Base-by-base conservation (phyloP, 2,329 filamentous ascomycete species). In the Metarhizium album region DNA sequence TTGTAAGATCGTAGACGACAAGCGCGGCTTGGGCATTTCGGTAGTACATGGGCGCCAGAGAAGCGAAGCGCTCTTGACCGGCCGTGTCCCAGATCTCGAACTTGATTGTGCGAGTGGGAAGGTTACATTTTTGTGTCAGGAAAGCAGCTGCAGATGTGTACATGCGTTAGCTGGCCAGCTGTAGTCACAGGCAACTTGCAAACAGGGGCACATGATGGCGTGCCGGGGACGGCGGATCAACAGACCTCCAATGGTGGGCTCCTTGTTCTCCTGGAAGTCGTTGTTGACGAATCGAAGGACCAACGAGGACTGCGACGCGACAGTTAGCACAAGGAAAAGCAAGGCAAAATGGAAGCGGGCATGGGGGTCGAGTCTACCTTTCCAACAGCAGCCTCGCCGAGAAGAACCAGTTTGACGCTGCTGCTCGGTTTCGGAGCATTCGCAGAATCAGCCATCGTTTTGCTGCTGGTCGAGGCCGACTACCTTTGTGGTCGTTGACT, bases 211-310 rank as follows among this genome's bases (percentile, higher is more conserved):
- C 20, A 14, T 27, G 29, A 45, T 31, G 29, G 18, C 35, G 42
- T 37, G 45, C 48, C 53, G 55, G 50, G 56, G 38, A 42, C 35
- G 45, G 48, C 53, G 48, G 46, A 57, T 42, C 33, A 48, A 70
- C 78, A 58, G 79, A 94, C 90, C 90, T 78, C 93, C 93, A 72
- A 98, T 98, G 58, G 93, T 98, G 55, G 93, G 93, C 70, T 98
- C 93, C 77, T 97, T 97, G 73, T 97, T 97, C 73, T 97, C 93
- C 75, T 98, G 93, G 65, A 98, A 98, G 72, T 97, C 91, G 74
- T 98, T 93, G 79, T 97, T 97, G 67, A 98, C 93, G 72, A 98
- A 98, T 65, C 93, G 89, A 66, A 98, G 80, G 56, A 98, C 93
- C 53, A 98, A 83, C 45, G 93, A 98, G 47, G 93, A 97, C 93